Evolutionary conservation across 2,329 filamentous ascomycete genomes (phyloP).

Genomic region (Tolypocladium ovalisporum): DNA sequence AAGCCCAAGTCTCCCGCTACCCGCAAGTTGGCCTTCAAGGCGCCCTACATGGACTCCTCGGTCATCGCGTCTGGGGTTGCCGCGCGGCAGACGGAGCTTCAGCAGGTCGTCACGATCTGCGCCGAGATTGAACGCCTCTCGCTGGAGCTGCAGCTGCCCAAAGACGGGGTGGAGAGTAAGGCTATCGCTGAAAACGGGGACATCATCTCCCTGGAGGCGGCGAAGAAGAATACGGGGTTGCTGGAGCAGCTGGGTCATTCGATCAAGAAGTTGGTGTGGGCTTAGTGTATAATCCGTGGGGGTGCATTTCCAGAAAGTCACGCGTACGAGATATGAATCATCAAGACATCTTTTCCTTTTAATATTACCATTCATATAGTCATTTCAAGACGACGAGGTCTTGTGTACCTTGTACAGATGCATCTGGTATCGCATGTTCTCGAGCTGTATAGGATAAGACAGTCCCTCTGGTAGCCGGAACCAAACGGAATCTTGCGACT

Average conservation of each 20-base stretch:
- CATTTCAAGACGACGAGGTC: background rate
- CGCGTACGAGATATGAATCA: background rate
- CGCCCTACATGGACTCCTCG: slow-evolving; percentile 41
- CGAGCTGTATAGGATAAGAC: slow-evolving; percentile 72
- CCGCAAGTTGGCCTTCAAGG: slow-evolving; percentile 43
- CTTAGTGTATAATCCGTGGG: slow-evolving; percentile 17
- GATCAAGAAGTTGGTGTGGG: slow-evolving; percentile 91
- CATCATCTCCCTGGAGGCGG: slow-evolving; percentile 76
- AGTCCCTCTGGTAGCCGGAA: slow-evolving; percentile 61
- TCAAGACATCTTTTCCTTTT: background rate
- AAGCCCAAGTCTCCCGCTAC: slow-evolving; percentile 20
- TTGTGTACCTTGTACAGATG: slow-evolving; percentile 56
- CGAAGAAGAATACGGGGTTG: slow-evolving; percentile 75
- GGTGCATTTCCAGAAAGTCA: background rate
- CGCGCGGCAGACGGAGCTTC: slow-evolving; percentile 38
- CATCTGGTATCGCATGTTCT: slow-evolving; percentile 93
- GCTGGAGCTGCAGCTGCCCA: slow-evolving; percentile 32
- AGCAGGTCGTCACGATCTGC: slow-evolving; percentile 54
- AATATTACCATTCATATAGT: too few species aligned
- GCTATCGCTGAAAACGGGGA: slow-evolving; percentile 47
- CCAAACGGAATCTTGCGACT: slow-evolving; percentile 72
- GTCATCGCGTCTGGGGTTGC: slow-evolving; percentile 39
- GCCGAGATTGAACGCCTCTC: slow-evolving; percentile 65
- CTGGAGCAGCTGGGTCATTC: slow-evolving; percentile 82
- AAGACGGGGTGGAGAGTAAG: slow-evolving; percentile 29